Percentiles rank a stretch among this genome's conserved stretches.
These are phyloP conservation scores for Magnolia officinalis DNA, from an alignment of 164 flowering plant species.

Conservation along the genomic window DNA sequence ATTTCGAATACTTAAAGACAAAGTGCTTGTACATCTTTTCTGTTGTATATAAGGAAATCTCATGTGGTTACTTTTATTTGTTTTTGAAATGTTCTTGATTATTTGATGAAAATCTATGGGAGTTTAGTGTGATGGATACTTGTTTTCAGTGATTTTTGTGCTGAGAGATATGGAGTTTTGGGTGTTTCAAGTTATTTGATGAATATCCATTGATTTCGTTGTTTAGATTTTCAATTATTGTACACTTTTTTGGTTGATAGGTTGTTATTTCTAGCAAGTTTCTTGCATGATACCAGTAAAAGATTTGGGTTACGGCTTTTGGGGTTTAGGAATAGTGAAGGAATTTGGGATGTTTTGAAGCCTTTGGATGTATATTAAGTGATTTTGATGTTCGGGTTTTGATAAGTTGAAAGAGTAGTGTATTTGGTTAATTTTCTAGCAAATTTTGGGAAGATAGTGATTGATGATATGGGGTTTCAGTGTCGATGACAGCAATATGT, in stretches of 20 bases:
- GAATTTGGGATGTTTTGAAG: not conserved
- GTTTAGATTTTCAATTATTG: not conserved
- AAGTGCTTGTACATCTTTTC: not conserved
- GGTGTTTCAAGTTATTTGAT: not conserved
- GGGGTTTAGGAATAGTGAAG: not conserved
- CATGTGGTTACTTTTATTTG: not conserved
- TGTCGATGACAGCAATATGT: no score
- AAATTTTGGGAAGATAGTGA: not conserved
- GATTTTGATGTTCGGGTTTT: not conserved
- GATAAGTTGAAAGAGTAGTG: not conserved
- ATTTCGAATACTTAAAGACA: not conserved
- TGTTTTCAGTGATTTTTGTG: not conserved
- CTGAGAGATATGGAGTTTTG: not conserved
- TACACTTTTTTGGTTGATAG: not conserved
- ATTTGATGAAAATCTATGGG: not conserved
- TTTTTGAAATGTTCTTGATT: no score
- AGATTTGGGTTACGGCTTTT: not conserved
- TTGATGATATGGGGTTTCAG: not conserved
- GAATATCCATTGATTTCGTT: not conserved
- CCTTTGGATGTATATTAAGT: not conserved
- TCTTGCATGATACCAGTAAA: not conserved
- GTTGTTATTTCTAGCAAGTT: not conserved
- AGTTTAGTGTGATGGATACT: not conserved
- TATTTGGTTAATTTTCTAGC: not conserved
- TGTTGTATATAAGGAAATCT: not conserved